A percentile compares a stretch with the other conserved stretches of the same genome.
phyloP scores from a whole-genome alignment of 2,329 filamentous ascomycete species.

The Trichoderma asperellum region DNA sequence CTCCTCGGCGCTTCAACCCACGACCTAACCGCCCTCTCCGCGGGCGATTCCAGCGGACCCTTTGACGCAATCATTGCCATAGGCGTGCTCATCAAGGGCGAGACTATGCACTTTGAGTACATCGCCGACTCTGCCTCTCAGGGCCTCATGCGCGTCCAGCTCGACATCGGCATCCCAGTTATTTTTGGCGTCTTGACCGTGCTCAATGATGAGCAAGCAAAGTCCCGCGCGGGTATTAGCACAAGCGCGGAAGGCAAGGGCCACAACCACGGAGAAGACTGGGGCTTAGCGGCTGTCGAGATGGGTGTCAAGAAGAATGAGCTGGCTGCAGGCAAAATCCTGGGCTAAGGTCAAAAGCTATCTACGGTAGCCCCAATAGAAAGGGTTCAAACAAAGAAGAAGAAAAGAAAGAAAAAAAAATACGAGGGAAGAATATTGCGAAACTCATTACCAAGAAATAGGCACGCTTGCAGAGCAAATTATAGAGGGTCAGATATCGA shows the following conservation, averaged over 20 bases:
- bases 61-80: constrained; percentile 96
- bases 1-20: constrained; percentile 71
- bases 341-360: constrained; percentile 40
- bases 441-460: constrained; percentile 4
- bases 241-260: constrained; percentile 70
- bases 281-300: constrained; percentile 93
- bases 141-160: constrained; percentile 90
- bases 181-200: constrained; percentile 92
- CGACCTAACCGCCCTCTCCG: constrained; percentile 61
- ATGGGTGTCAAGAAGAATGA: constrained; percentile 84
- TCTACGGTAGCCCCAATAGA: background rate
- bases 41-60: constrained; percentile 55
- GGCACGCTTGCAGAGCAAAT: background rate
- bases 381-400: background rate
- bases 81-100: constrained; percentile 95
- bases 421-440: background rate
- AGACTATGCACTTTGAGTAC: constrained; percentile 99
- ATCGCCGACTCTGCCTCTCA: constrained; percentile 90
- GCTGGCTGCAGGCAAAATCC: constrained; percentile 74
- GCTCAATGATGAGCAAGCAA: constrained; percentile 83
- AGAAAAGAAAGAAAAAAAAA: background rate
- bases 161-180: constrained; percentile 86
- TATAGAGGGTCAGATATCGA: background rate
- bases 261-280: constrained; percentile 97
- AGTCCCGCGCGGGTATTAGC: constrained; percentile 80